These are phyloP conservation scores for Colletotrichum liriopes DNA, from an alignment of 2,329 filamentous ascomycete genomes.

Conservation along the genomic window DNA sequence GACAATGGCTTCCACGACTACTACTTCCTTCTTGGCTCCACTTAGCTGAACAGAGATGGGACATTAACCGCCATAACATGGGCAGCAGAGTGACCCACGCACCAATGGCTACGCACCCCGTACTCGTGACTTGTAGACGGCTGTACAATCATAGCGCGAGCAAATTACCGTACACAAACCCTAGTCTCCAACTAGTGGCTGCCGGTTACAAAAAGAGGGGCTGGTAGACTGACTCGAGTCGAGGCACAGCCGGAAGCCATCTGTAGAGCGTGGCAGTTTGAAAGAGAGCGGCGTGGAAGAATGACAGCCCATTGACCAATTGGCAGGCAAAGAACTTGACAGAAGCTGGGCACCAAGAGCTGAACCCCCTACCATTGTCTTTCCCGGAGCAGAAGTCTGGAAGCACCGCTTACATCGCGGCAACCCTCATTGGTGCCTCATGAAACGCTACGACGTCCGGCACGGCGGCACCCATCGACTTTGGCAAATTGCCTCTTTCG, in stretches of 20 bases:
- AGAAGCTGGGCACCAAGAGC: not conserved
- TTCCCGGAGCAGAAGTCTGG: not conserved
- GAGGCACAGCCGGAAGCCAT: not conserved
- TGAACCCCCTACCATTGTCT: not conserved
- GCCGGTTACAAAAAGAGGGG: too few species aligned
- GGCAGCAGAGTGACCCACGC: not conserved
- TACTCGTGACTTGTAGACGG: not conserved
- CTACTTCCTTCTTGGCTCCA: too few species aligned
- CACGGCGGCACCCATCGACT: not conserved
- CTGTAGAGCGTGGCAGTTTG: not conserved
- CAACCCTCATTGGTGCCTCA: slow-evolving; percentile 21
- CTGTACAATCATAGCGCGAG: not conserved
- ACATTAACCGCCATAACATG: not conserved
- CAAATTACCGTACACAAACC: not conserved
- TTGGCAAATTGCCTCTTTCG: slow-evolving; percentile 15
- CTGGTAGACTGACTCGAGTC: not conserved
- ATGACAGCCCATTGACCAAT: not conserved
- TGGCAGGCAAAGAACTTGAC: not conserved
- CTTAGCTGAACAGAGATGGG: not conserved
- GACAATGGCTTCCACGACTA: not conserved
- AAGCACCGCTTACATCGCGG: slow-evolving; percentile 23
- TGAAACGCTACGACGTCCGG: slow-evolving; percentile 14
- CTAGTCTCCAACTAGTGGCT: not conserved
- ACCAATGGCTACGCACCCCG: not conserved
- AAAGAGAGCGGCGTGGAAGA: not conserved